Base-by-base conservation (phyloP, 805 yeast genomes). In the Nakazawaea wyomingensis region DNA sequence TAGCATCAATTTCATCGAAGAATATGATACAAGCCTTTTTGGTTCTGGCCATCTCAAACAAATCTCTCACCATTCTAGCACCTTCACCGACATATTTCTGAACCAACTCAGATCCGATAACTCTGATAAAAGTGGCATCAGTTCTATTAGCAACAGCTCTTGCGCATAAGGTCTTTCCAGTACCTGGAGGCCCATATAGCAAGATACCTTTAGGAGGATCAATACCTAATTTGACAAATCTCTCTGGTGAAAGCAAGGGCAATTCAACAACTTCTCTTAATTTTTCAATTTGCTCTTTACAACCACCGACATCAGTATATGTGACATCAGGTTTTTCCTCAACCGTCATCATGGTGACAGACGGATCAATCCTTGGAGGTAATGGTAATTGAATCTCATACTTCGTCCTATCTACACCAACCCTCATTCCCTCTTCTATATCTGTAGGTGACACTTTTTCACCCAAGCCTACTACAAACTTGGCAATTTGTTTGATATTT, bases 71-170 rank as follows among this genome's bases (percentile, higher is more conserved):
- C 99, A 93, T 93, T 61, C 99, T 80, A 4, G 99, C 99, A 69
- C 99, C 99, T 69, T 93, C 99, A 61, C 99, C 99, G 40, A 93
- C 98, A 62, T 93, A 93, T 64, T 93, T 93, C 65, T 93, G 99
- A 24, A 93, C 99, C 61, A 93, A 75, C 66, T 93, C 99, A 1
- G 98, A 91, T 8, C 99, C 99, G 69, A 93, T 93, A 42, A 93
- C 99, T 59, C 99, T 82, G 50, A 93, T 93, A 55, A 93, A 93
- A 0, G 99, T 93, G 20, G 99, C 99, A 66, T 93, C 99, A 2
- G 99, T 93, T 71, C 99, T 83, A 65, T 93, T 93, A 37, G 99
- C 99, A 18, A 93, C 99, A 1, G 99, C 99, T 57, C 99, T 78
- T 0, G 99, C 99, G 71, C 98, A 93, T 44, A 93, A 69, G 0